These are phyloP conservation scores for Populus simonii DNA, from an alignment of 345 rosid genomes.

Conservation along the genomic window DNA sequence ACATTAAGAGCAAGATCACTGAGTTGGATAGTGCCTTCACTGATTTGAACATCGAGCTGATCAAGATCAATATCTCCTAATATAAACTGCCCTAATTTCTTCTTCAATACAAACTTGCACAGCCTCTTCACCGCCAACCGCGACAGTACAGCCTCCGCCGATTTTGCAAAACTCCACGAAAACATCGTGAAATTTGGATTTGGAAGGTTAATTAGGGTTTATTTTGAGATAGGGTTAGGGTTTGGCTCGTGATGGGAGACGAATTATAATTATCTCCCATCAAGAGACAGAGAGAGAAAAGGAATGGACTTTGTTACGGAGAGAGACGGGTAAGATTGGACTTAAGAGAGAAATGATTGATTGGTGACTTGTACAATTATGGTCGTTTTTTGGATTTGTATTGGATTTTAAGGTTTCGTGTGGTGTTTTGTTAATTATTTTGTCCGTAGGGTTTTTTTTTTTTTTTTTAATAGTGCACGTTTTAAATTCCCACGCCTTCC, in stretches of 20 bases:
- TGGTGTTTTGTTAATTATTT: too few relatives aligned
- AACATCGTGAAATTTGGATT: slow-evolving; percentile 27
- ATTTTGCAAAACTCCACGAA: slow-evolving; percentile 58
- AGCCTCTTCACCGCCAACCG: slow-evolving; percentile 88
- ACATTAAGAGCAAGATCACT: slow-evolving; percentile 81
- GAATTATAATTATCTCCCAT: slow-evolving; percentile 7
- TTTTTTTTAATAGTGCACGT: too few relatives aligned
- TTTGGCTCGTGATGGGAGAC: slow-evolving; percentile 22
- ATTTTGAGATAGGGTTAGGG: not conserved
- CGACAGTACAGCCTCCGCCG: slow-evolving; percentile 75
- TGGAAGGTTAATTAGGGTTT: too few relatives aligned
- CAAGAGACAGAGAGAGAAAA: slow-evolving; percentile 7
- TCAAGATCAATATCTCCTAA: slow-evolving; percentile 87
- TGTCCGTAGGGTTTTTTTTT: too few relatives aligned
- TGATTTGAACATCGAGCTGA: slow-evolving; percentile 91
- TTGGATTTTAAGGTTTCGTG: too few relatives aligned
- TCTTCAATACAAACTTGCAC: slow-evolving; percentile 78
- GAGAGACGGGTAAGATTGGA: not conserved
- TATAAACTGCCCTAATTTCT: slow-evolving; percentile 79
- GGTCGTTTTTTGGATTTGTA: too few relatives aligned
- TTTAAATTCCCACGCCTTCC: too few relatives aligned
- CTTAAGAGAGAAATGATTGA: not conserved
- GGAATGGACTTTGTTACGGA: not conserved
- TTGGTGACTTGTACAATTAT: not conserved
- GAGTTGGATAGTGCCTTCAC: slow-evolving; percentile 73